phyloP scores from a whole-genome alignment of 305 asterid species.

The Stenogyne calaminthoides region DNA sequence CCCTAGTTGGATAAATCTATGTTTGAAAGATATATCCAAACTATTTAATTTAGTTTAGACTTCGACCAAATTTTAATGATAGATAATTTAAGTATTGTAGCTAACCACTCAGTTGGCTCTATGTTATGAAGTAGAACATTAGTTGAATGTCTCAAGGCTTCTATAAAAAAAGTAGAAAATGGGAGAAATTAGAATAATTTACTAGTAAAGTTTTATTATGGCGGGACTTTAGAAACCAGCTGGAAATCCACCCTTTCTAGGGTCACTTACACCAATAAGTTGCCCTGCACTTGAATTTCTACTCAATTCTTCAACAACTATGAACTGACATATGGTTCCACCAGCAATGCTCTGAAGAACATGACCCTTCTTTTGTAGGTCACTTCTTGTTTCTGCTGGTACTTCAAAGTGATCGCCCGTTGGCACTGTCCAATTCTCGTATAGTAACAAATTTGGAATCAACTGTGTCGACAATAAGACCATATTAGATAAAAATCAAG shows the following conservation, averaged over 20 bases:
- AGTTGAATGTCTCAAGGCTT: too few species aligned
- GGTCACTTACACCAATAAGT: constrained; percentile 72
- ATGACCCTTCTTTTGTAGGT: constrained; percentile 57
- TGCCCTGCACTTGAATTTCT: constrained; percentile 23
- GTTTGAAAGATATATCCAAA: too few species aligned
- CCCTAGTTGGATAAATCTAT: too few species aligned
- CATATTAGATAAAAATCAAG: not conserved
- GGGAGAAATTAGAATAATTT: too few species aligned
- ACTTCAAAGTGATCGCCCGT: constrained; percentile 64
- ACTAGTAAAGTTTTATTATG: too few species aligned
- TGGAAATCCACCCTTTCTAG: constrained; percentile 82
- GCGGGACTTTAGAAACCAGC: constrained; percentile 43
- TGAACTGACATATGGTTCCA: constrained; percentile 67
- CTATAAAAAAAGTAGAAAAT: too few species aligned
- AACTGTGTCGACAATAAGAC: constrained; percentile 41
- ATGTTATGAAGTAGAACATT: too few species aligned
- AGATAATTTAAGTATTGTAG: too few species aligned
- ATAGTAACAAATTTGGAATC: constrained; percentile 52
- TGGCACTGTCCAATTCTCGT: constrained; percentile 75
- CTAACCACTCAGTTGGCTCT: too few species aligned
- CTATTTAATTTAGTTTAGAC: too few species aligned
- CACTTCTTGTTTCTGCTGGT: constrained; percentile 38
- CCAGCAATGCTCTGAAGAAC: constrained; percentile 47
- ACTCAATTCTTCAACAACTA: constrained; percentile 50
- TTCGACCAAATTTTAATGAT: too few species aligned